Evolutionary conservation across 2,329 filamentous ascomycete genomes (phyloP), one percentile per base, ranked within the genome.

Genomic region (Pezicula rhizophila): DNA sequence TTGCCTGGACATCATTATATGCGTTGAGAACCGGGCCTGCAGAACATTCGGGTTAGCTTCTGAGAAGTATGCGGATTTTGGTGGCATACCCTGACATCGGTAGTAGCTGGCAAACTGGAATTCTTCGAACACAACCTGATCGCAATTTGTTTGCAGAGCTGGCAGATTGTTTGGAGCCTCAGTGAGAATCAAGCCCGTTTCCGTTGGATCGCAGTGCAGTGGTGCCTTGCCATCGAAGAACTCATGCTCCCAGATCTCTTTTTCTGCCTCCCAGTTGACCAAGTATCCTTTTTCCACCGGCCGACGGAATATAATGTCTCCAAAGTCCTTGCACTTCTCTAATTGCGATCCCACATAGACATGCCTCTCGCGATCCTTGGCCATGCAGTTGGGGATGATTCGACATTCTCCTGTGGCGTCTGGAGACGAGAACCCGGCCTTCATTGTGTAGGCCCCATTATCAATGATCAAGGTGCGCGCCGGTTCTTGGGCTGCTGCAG

Each of bases 81-180:
- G 26, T 59, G 23, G 23, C 72, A 51, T 65, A 80, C 87, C 87
- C 55, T 87, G 73, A 49, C 80, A 84, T 52, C 93, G 81, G 56
- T 85, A 86, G 69, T 95, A 95, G 57, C 87, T 85, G 10, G 85
- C 80, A 68, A 99, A 99, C 2, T 89, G 89, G 71, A 93, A 99
- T 65, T 97, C 91, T 64, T 99, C 93, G 72, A 99, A 97, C 1
- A 97, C 81, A 63, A 99, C 89, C 71, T 99, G 92, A 63, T 99
- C 93, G 59, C 89, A 90, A 65, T 96, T 93, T 35, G 84, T 80
- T 68, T 96, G 90, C 54, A 99, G 70, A 11, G 83, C 82, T 1
- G 85, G 83, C 48, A 95, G 76, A 4, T 85, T 83, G 68, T 95
- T 96, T 4, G 90, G 85, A 41, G 89, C 86, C 67, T 99, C 93